Evolutionary conservation across 2,329 filamentous ascomycete species (phyloP).

Genomic region (Ophiocordyceps camponoti-saundersi): DNA sequence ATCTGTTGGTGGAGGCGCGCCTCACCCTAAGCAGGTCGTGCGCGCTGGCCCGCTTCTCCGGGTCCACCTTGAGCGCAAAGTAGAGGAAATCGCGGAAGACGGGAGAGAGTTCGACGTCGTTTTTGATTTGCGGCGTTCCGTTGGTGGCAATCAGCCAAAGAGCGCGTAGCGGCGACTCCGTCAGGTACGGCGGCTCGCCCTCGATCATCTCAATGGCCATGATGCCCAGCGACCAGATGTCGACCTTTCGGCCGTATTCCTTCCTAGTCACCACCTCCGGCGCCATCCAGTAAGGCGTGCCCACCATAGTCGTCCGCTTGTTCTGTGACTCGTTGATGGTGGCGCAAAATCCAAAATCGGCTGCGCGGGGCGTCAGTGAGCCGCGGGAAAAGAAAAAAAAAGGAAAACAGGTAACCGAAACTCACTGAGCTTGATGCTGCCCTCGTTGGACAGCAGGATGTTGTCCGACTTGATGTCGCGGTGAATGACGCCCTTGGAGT

Average conservation of each 20-base stretch:
- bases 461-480: slow-evolving; percentile 99
- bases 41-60: slow-evolving; percentile 88
- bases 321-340: slow-evolving; percentile 95
- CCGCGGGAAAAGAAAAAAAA: neutral
- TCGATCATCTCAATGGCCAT: slow-evolving; percentile 99
- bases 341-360: slow-evolving; percentile 96
- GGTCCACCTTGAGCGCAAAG: slow-evolving; percentile 89
- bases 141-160: slow-evolving; percentile 95
- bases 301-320: slow-evolving; percentile 98
- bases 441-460: slow-evolving; percentile 81
- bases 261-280: slow-evolving; percentile 94
- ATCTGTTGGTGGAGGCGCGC: slow-evolving; percentile 2
- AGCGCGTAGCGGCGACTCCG: slow-evolving; percentile 81
- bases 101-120: slow-evolving; percentile 63
- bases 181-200: slow-evolving; percentile 91
- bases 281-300: slow-evolving; percentile 99
- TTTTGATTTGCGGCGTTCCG: slow-evolving; percentile 87
- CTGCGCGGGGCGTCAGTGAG: slow-evolving; percentile 26
- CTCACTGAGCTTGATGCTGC: slow-evolving; percentile 94
- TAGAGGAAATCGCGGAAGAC: slow-evolving; percentile 85
- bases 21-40: slow-evolving; percentile 84
- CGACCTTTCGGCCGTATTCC: slow-evolving; percentile 95
- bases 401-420: slow-evolving; percentile 4
- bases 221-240: slow-evolving; percentile 96
- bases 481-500: slow-evolving; percentile 96